Evolutionary conservation across 306 rosid genomes (phyloP), one percentile per base, ranked within the genome.

Genomic region (Quercus rubra): DNA sequence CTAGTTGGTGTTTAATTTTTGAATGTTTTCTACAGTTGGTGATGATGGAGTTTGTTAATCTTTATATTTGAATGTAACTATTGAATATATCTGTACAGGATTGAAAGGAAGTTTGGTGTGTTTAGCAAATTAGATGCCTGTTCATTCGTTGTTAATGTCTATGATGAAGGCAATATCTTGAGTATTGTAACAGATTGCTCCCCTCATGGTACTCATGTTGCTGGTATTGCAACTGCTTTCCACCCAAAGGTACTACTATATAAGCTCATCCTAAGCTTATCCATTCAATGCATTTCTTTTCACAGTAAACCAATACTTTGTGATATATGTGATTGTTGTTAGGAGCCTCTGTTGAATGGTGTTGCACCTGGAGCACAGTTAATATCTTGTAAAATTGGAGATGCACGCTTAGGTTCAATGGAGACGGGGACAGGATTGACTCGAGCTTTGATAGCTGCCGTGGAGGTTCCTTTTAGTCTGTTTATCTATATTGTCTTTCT

Each of bases 301-400:
- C 35, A 3, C 20, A 31, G 75, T 28, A 55, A 71, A 77, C 18
- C 11, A 5, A 33, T 59, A 56, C 81, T 67, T 68, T 49, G 75
- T 85, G 81, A 88, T 81, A 43, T 69, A 77, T 76, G 54, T 55
- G 64, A 73, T 81, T 75, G 80, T 55, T 82, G 43, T 82, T 74
- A 95, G 99, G 99, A 93, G 82, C 96, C 97, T 46, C 84, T 91
- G 88, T 84, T 95, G 90, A 95, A 95, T 89, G 99, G 99, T 78
- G 95, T 93, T 81, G 99, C 99, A 83, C 99, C 99, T 69, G 99
- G 99, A 11, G 99, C 99, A 28, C 99, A 95, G 77, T 43, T 95
- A 77, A 87, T 95, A 83, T 95, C 99, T 79, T 95, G 99, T 87
- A 95, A 95, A 87, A 95, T 95, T 88, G 99, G 99, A 78, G 99